phyloP scores from a whole-genome alignment of 2,329 filamentous ascomycete genomes.

The Lizonia empirigonia region DNA sequence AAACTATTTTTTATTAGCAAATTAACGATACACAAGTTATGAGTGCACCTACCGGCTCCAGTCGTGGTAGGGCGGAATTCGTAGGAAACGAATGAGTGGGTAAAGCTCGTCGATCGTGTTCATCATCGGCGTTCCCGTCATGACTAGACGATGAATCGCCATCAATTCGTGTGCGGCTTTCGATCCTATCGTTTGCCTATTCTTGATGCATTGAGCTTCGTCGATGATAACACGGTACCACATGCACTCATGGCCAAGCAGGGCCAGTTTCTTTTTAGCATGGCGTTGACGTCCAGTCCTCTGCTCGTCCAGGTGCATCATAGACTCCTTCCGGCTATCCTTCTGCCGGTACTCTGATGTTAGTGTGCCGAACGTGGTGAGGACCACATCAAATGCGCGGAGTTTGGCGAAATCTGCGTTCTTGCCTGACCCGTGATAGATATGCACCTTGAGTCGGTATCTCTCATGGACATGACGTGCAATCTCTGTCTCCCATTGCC shows the following conservation, averaged over 20 bases:
- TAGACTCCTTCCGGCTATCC: conserved; percentile 55
- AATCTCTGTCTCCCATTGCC: conserved; percentile 86
- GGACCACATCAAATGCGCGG: conserved; percentile 71
- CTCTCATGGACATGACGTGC: conserved; percentile 66
- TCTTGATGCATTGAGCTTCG: conserved; percentile 83
- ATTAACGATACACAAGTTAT: too few relatives aligned
- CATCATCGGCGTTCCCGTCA: conserved; percentile 89
- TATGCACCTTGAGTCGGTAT: conserved; percentile 67
- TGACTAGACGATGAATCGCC: conserved; percentile 70
- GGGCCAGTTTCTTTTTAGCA: conserved; percentile 33
- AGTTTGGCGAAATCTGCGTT: conserved; percentile 64
- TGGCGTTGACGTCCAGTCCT: conserved; percentile 32
- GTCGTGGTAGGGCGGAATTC: conserved; percentile 79
- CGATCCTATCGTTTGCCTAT: conserved; percentile 66
- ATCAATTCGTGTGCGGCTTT: conserved; percentile 64
- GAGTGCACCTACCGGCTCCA: too few relatives aligned
- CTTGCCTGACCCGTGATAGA: conserved; percentile 69
- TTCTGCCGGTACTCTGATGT: conserved; percentile 69
- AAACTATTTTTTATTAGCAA: conserved; percentile 55
- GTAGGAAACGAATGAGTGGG: conserved; percentile 76
- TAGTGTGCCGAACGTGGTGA: conserved; percentile 79
- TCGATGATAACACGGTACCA: conserved; percentile 74
- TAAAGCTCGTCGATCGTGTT: conserved; percentile 80
- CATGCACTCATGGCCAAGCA: conserved; percentile 64
- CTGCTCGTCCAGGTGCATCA: conserved; percentile 52